These are phyloP conservation scores for Ormosia emarginata DNA, from an alignment of 306 rosid genomes.

Conservation along the genomic window DNA sequence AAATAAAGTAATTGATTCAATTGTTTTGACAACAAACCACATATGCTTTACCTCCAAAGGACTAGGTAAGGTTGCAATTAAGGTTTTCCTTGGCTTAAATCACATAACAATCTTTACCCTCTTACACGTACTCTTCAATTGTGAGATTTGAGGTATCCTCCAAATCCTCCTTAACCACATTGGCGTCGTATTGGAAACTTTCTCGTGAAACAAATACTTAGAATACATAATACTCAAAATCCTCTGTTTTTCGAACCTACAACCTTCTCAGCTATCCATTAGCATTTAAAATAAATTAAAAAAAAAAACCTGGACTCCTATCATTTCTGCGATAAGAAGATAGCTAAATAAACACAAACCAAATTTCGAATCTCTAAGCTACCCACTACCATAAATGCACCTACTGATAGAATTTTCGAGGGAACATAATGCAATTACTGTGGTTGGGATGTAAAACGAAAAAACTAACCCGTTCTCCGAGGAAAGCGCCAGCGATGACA, in stretches of 20 bases:
- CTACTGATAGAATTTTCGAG: too few relatives aligned
- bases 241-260: not conserved
- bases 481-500: constrained; percentile 84
- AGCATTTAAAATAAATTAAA: not conserved
- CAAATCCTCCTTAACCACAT: not conserved
- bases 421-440: too few relatives aligned
- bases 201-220: not conserved
- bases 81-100: not conserved
- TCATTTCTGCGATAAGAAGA: not conserved
- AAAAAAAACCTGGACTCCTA: not conserved
- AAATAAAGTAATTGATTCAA: too few relatives aligned
- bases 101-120: not conserved
- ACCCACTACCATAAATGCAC: too few relatives aligned
- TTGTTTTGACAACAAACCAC: too few relatives aligned
- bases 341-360: too few relatives aligned
- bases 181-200: not conserved
- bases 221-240: not conserved
- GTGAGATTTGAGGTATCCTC: not conserved
- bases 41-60: too few relatives aligned
- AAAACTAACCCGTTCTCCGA: constrained; percentile 65
- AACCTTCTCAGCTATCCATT: not conserved
- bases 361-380: too few relatives aligned
- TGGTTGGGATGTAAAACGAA: too few relatives aligned
- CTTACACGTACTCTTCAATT: not conserved
- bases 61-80: not conserved